A percentile compares a stretch with the other conserved stretches of the same genome.
phyloP scores from a whole-genome alignment of 1,284 basidiomycete species.

The Spongispora temasekensis region DNA sequence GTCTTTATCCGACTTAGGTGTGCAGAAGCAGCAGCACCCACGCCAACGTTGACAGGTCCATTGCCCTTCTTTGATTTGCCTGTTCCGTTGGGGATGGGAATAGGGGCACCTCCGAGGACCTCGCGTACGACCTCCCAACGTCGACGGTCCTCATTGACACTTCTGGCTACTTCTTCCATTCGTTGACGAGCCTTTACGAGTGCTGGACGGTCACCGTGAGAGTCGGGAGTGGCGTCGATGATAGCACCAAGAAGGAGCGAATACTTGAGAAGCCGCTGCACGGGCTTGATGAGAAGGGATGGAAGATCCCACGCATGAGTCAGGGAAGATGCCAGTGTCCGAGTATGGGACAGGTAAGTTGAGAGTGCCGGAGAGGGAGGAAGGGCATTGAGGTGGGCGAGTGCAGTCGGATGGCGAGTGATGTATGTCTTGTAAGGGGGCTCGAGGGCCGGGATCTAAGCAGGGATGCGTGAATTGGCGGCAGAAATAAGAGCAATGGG shows the following conservation, averaged over 20 bases:
- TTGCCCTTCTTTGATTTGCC: constrained; percentile 45
- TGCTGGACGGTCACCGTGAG: constrained; percentile 67
- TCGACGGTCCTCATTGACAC: constrained; percentile 86
- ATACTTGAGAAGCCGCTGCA: constrained; percentile 92
- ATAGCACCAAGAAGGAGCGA: constrained; percentile 83
- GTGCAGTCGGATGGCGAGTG: constrained; percentile 78
- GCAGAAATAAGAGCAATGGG: constrained; percentile 6
- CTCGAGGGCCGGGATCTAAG: constrained; percentile 75
- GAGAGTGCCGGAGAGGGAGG: constrained; percentile 49
- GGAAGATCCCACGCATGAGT: constrained; percentile 94
- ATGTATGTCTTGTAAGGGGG: constrained; percentile 86
- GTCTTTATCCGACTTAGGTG: constrained; percentile 63
- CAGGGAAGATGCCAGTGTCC: constrained; percentile 65
- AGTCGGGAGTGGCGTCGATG: constrained; percentile 74
- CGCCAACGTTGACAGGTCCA: constrained; percentile 31
- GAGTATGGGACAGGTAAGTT: constrained; percentile 69
- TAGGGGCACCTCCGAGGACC: constrained; percentile 45
- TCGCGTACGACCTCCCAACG: constrained; percentile 84
- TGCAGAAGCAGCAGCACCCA: constrained; percentile 45
- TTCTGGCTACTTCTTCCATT: constrained; percentile 78
- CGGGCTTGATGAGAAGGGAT: constrained; percentile 90
- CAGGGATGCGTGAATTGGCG: constrained; percentile 1
- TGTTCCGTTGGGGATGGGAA: constrained; percentile 25
- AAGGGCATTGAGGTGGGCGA: constrained; percentile 65
- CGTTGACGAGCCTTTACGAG: constrained; percentile 57